These are phyloP conservation scores for Daldinia sp. DNA, from an alignment of 2,329 filamentous ascomycete species.

Conservation along the genomic window DNA sequence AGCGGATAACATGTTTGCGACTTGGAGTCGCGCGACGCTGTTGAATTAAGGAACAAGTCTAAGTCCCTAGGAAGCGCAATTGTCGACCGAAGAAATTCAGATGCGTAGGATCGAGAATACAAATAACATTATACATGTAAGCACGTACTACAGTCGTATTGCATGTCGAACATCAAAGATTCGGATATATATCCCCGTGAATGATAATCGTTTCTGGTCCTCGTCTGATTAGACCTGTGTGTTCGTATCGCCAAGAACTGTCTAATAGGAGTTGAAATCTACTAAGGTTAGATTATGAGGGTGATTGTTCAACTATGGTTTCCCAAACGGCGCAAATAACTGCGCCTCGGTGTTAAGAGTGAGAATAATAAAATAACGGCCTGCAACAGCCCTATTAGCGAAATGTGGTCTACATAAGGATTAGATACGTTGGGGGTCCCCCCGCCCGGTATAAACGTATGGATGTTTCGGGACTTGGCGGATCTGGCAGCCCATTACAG, in stretches of 20 bases:
- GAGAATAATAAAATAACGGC: neutral
- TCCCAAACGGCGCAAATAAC: neutral
- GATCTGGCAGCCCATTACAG: neutral
- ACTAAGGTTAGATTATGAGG: neutral
- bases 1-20: slow-evolving; percentile 33
- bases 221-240: neutral
- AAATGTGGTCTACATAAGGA: slow-evolving; percentile 1
- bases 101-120: neutral
- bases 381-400: neutral
- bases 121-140: slow-evolving; percentile 20
- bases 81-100: slow-evolving; percentile 3
- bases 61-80: neutral
- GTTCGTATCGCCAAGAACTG: neutral
- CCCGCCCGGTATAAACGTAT: neutral
- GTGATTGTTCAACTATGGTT: neutral
- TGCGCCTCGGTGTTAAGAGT: neutral
- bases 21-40: neutral
- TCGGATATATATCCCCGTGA: neutral
- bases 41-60: slow-evolving; percentile 3
- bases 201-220: neutral
- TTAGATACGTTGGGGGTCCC: neutral
- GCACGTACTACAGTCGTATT: slow-evolving; percentile 9
- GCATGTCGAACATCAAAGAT: slow-evolving; percentile 2
- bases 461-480: slow-evolving; percentile 1
- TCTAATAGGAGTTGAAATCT: neutral